Percentiles rank a stretch among this genome's conserved stretches.
Conservation (phyloP, 176 grass and related monocot species). For the Eragrostis nindensis region DNA sequence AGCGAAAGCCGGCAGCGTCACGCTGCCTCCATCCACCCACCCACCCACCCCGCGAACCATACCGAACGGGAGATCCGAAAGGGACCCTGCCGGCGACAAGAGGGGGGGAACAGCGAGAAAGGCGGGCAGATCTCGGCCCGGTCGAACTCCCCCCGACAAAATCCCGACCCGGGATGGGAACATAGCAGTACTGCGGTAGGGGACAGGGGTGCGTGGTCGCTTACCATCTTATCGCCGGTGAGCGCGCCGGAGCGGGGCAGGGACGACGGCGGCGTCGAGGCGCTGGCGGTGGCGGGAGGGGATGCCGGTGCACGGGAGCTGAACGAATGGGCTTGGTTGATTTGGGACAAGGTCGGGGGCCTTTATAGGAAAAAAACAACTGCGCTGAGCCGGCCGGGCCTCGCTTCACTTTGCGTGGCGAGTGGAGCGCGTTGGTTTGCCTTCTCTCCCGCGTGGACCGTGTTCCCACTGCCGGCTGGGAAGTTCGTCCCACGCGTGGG, state of each 20-base stretch:
- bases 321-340: background rate
- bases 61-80: background rate
- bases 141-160: background rate
- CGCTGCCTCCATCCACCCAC: background rate
- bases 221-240: constrained; percentile 37
- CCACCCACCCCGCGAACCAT: too few species aligned
- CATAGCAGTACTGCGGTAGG: background rate
- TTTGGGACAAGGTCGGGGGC: background rate
- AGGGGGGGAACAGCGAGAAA: background rate
- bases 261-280: background rate
- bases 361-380: background rate
- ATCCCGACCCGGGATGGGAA: too few species aligned
- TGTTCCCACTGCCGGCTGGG: too few species aligned
- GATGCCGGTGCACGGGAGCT: background rate
- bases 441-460: background rate
- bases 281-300: too few species aligned
- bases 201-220: background rate
- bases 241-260: background rate
- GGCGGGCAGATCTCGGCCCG: background rate
- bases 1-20: background rate
- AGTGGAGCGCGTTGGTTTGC: too few species aligned
- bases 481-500: too few species aligned
- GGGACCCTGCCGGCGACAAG: too few species aligned
- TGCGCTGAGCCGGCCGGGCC: too few species aligned
- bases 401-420: background rate